Evolutionary conservation across 129 eudicot genomes (phyloP), one percentile per base, ranked within the genome.

Genomic region (Ambrosia trifida): DNA sequence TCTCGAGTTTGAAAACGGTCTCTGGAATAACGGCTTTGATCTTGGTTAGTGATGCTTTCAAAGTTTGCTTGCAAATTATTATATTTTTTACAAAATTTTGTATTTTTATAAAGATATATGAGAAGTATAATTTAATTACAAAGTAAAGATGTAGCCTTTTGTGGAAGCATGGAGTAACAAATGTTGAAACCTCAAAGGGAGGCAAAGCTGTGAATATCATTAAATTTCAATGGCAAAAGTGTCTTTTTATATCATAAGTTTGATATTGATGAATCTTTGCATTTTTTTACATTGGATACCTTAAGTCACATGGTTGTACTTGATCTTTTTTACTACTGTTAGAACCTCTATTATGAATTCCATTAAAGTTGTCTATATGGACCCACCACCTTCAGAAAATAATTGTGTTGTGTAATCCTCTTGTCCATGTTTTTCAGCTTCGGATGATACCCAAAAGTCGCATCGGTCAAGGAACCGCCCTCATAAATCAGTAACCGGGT

Each of bases 371-470:
- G 72, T 43, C 66, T 77, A 70, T 49, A 35, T 78, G 82, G 82
- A 52, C 82, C 90, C 87, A 76, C 85, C 68, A 69, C 43, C 20
- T 36, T 2, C 10, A 46, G 47, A 78, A 44, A 78, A 83, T 83
- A 52, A 73, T 78, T 72, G 68, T 70, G 68, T 38, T 64, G 24
- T 56, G 74, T 35, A 53, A 17, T 73, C 76, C 38, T 76, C 71
- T 5, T 45, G 40, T 66, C 47, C 85, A 70, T 72, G 66, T 76
- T 81, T 81, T 74, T 64, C 81, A 91, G 97, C 85, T 82, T 86
- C 83, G 77, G 87, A 82, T 86, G 96, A 91, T 59, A 84, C 96
- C 32, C 88, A 84, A 79, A 91, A 83, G 78, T 84, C 94, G 19
- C 84, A 91, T 33, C 83, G 96, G 76, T 86, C 88, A 73, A 86